Conservation (phyloP, 257 asterid genomes). For the Apocynum venetum region DNA sequence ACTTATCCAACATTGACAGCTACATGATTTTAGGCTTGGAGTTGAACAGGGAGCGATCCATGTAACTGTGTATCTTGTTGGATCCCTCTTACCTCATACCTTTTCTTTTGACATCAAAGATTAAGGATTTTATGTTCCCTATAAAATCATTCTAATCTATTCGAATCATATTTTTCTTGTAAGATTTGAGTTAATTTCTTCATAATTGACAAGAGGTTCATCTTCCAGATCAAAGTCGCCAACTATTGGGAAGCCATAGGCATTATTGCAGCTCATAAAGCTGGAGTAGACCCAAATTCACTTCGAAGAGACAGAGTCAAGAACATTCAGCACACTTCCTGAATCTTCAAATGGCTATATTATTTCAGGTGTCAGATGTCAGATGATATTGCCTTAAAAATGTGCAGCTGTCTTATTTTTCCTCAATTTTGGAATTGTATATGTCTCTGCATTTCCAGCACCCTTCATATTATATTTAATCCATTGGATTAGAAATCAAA, state of each 20-base stretch:
- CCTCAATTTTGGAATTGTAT: neutral
- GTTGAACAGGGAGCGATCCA: neutral
- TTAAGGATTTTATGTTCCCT: neutral
- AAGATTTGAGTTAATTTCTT: neutral
- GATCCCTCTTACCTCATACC: neutral
- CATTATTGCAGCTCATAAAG: conserved; percentile 83
- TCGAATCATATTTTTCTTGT: neutral
- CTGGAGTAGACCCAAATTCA: conserved; percentile 78
- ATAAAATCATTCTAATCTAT: neutral
- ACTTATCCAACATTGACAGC: neutral
- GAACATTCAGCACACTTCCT: conserved; percentile 31
- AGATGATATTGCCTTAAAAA: conserved; percentile 14
- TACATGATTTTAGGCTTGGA: neutral
- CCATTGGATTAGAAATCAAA: neutral
- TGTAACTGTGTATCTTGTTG: neutral
- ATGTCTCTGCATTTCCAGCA: neutral
- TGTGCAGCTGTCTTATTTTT: neutral
- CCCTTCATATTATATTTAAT: neutral
- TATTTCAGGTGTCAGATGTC: conserved; percentile 22
- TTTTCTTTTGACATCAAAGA: neutral
- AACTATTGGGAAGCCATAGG: conserved; percentile 98
- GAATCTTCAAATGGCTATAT: conserved; percentile 37
- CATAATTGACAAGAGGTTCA: conserved; percentile 5
- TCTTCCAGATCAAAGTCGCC: conserved; percentile 65
- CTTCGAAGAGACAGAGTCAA: conserved; percentile 56